These are phyloP conservation scores for Pythium grandisporangium DNA, from an alignment of 352 stramenopile genomes.

Conservation along the genomic window DNA sequence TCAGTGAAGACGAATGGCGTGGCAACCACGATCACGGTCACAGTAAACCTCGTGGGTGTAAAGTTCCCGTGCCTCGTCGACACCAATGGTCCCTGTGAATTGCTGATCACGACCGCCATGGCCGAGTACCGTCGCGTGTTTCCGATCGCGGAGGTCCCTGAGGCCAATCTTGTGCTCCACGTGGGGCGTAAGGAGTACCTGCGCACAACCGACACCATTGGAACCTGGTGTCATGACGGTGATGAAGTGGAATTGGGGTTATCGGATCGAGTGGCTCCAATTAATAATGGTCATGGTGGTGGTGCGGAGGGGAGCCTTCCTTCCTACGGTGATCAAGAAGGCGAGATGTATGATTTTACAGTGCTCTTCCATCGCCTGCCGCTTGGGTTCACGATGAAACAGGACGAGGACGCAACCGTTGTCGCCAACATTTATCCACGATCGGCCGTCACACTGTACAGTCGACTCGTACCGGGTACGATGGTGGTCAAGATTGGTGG, in stretches of 20 bases:
- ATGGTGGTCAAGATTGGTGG: slow-evolving; percentile 68
- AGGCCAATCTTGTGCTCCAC: slow-evolving; percentile 72
- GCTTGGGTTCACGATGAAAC: slow-evolving; percentile 81
- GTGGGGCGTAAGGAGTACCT: slow-evolving; percentile 41
- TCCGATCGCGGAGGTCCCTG: slow-evolving; percentile 55
- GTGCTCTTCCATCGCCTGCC: slow-evolving; percentile 81
- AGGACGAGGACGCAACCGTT: slow-evolving; percentile 60
- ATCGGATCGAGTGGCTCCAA: slow-evolving; percentile 4
- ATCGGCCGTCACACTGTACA: slow-evolving; percentile 67
- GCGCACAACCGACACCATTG: slow-evolving; percentile 33
- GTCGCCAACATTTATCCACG: slow-evolving; percentile 82
- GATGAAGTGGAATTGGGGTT: slow-evolving; percentile 65
- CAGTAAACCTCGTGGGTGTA: slow-evolving; percentile 32
- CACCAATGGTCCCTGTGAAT: slow-evolving; percentile 55
- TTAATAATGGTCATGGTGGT: too few relatives aligned
- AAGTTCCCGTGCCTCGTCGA: slow-evolving; percentile 48
- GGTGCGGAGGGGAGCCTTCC: too few relatives aligned
- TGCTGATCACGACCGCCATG: slow-evolving; percentile 47
- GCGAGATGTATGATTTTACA: slow-evolving; percentile 48
- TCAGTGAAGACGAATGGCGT: not conserved
- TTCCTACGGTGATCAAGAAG: slow-evolving; percentile 15
- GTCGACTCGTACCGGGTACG: slow-evolving; percentile 52
- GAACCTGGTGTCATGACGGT: slow-evolving; percentile 29
- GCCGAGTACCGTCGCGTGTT: slow-evolving; percentile 52
- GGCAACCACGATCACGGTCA: slow-evolving; percentile 32